Percentiles rank a stretch among this genome's conserved stretches.
Conservation (phyloP, 495 filamentous ascomycete genomes). For the Darksidea phi region DNA sequence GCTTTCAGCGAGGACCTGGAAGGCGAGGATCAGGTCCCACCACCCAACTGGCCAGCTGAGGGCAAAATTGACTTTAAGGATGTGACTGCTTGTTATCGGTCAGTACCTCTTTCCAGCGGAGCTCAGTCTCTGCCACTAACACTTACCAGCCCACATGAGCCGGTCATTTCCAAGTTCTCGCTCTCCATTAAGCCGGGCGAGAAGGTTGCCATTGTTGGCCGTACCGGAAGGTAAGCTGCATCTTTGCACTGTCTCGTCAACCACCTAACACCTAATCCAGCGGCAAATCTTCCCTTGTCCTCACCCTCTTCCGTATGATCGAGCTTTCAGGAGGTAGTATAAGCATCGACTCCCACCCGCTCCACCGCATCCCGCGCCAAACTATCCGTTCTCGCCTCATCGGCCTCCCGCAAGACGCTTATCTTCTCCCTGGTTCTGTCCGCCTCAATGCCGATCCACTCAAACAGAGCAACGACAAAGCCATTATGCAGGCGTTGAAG, state of each 20-base stretch:
- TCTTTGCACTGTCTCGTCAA: background rate
- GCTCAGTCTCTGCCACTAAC: conserved; percentile 21
- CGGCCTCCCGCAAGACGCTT: conserved; percentile 59
- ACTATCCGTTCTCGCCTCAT: conserved; percentile 52
- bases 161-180: conserved; percentile 52
- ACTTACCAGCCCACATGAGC: conserved; percentile 11
- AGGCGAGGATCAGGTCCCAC: conserved; percentile 43
- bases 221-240: conserved; percentile 34
- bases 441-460: conserved; percentile 32
- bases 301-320: conserved; percentile 57
- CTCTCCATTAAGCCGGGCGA: conserved; percentile 55
- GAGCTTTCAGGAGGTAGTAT: conserved; percentile 48
- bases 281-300: conserved; percentile 52
- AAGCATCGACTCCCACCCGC: conserved; percentile 50
- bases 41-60: conserved; percentile 51
- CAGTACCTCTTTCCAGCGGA: background rate
- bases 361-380: conserved; percentile 50
- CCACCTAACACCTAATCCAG: conserved; percentile 28
- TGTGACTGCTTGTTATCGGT: conserved; percentile 42
- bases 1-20: conserved; percentile 52
- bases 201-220: conserved; percentile 53
- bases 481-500: conserved; percentile 33
- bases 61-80: conserved; percentile 53
- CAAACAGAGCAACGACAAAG: conserved; percentile 35
- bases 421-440: conserved; percentile 52